Conservation (phyloP, 164 flowering plant genomes). For the Magnolia changhungtana region DNA sequence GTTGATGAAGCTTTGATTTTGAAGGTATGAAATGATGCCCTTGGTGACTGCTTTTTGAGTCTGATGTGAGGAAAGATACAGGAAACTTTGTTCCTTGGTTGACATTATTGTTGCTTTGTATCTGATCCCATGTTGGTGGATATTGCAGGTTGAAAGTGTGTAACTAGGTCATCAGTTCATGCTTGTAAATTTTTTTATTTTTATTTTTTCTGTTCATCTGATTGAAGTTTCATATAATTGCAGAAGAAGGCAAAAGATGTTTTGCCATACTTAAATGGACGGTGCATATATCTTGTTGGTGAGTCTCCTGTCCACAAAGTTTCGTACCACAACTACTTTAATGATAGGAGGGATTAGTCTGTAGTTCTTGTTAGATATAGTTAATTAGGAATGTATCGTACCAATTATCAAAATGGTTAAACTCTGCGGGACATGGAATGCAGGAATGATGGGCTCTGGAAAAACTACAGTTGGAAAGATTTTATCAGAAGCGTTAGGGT, state of each 20-base stretch:
- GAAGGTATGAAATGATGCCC: slow-evolving; percentile 39
- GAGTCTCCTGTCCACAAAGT: slow-evolving; percentile 27
- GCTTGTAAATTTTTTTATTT: neutral
- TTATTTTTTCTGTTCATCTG: slow-evolving; percentile 9
- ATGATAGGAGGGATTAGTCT: neutral
- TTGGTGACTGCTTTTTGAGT: neutral
- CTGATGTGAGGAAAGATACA: neutral
- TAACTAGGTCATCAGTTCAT: too few relatives aligned
- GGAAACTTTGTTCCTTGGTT: neutral
- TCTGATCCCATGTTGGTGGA: neutral
- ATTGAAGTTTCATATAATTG: slow-evolving; percentile 28
- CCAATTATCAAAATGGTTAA: neutral
- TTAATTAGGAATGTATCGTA: neutral
- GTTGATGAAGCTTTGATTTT: slow-evolving; percentile 49
- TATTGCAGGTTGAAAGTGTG: neutral
- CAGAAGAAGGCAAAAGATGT: slow-evolving; percentile 78
- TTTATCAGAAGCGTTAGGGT: slow-evolving; percentile 67
- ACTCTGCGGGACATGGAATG: slow-evolving; percentile 14
- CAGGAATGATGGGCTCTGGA: slow-evolving; percentile 99
- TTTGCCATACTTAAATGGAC: slow-evolving; percentile 61
- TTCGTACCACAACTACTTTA: neutral
- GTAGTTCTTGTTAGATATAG: neutral
- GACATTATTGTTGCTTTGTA: neutral
- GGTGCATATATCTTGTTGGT: slow-evolving; percentile 95
- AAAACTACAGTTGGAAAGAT: slow-evolving; percentile 93